These are phyloP conservation scores for Talaromyces sp. DNA, from an alignment of 2,329 filamentous ascomycete species.

Conservation along the genomic window DNA sequence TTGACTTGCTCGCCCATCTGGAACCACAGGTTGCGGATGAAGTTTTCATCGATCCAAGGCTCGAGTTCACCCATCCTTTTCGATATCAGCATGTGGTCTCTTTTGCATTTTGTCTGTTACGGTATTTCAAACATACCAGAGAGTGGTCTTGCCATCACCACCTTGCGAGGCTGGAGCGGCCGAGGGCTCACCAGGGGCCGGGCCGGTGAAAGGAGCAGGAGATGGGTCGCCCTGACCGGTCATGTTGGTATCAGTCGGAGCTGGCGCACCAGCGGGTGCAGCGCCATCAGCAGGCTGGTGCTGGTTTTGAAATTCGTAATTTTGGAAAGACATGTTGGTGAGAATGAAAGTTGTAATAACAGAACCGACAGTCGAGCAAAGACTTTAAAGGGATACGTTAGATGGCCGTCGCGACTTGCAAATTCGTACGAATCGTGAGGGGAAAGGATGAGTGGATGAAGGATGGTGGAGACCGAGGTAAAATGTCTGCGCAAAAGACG, in stretches of 20 bases:
- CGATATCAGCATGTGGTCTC: constrained; percentile 14
- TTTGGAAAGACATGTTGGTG: constrained; percentile 49
- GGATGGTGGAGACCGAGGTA: constrained; percentile 16
- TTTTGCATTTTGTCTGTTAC: constrained; percentile 7
- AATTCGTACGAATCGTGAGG: constrained; percentile 37
- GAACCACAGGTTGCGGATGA: constrained; percentile 92
- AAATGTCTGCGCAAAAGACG: constrained; percentile 18
- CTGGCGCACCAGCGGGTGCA: constrained; percentile 41
- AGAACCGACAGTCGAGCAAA: constrained; percentile 1
- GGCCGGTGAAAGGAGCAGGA: constrained; percentile 45
- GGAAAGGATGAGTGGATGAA: constrained; percentile 28
- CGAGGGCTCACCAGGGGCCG: constrained; percentile 37
- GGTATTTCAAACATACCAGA: constrained; percentile 40
- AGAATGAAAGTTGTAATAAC: constrained; percentile 1
- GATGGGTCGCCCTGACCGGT: constrained; percentile 53
- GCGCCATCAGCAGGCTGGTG: constrained; percentile 42
- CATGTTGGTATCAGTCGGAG: constrained; percentile 49
- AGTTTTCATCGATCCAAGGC: constrained; percentile 99
- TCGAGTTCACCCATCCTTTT: constrained; percentile 97
- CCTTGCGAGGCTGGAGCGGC: constrained; percentile 43
- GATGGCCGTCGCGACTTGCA: constrained; percentile 20
- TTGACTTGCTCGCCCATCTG: constrained; percentile 91
- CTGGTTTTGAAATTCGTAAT: constrained; percentile 60
- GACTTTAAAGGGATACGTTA: constrained; percentile 4
- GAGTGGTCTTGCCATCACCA: constrained; percentile 51